Evolutionary conservation across 805 yeast species (phyloP).

Genomic region (Candida suzukii): DNA sequence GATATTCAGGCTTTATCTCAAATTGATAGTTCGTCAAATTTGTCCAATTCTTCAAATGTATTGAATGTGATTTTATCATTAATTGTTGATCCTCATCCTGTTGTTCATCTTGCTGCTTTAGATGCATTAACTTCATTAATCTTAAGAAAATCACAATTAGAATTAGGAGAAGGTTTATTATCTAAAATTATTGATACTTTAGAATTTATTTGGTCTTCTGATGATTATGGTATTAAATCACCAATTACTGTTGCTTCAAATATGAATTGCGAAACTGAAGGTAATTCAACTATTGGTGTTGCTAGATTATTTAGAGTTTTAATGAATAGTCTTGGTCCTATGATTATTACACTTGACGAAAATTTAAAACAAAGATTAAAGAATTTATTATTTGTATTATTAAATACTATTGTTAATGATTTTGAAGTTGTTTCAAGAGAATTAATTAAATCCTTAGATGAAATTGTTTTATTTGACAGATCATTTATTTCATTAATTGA

Average conservation of each 20-base stretch:
- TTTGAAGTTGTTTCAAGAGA: slow-evolving; percentile 30
- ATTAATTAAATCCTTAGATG: slow-evolving; percentile 35
- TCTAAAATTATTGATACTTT: slow-evolving; percentile 35
- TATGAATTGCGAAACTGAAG: slow-evolving; percentile 34
- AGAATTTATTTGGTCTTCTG: slow-evolving; percentile 33
- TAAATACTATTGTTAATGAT: slow-evolving; percentile 25
- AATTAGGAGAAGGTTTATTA: slow-evolving; percentile 25
- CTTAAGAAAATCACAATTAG: slow-evolving; percentile 37
- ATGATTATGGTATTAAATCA: slow-evolving; percentile 42
- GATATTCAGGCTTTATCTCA: slow-evolving; percentile 36
- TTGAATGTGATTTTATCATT: slow-evolving; percentile 54
- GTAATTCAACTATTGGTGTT: slow-evolving; percentile 35
- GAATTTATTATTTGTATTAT: slow-evolving; percentile 31
- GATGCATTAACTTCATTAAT: slow-evolving; percentile 51
- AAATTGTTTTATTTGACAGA: slow-evolving; percentile 39
- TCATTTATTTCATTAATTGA: slow-evolving; percentile 21
- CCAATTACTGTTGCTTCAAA: slow-evolving; percentile 40
- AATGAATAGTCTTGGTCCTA: slow-evolving; percentile 54
- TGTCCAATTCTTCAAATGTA: slow-evolving; percentile 35
- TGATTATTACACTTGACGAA: slow-evolving; percentile 27
- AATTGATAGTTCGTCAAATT: slow-evolving; percentile 17
- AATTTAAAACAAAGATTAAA: slow-evolving; percentile 24
- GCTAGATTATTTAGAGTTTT: slow-evolving; percentile 37
- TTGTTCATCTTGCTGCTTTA: slow-evolving; percentile 69
- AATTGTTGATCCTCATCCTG: slow-evolving; percentile 75